Base-by-base conservation (phyloP, 768 basidiomycete species). In the Nidula microcarpa region DNA sequence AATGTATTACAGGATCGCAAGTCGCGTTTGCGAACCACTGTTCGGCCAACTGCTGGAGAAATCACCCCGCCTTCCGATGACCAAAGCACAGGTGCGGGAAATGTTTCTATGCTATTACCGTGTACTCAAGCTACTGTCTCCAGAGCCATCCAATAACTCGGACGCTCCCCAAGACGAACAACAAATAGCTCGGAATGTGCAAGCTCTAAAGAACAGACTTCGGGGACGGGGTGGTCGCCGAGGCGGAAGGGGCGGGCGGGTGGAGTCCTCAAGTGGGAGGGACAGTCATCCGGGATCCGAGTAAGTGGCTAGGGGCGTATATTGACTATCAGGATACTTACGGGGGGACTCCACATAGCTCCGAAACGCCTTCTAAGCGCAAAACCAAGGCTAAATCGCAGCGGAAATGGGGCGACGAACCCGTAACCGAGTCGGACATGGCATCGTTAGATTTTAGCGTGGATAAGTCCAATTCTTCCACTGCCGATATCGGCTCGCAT, bases 351-450 rank as follows among this genome's bases (percentile, higher is more conserved):
- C 23, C 33, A 41, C 33, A 32, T 46, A 88, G 81, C 64, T 86
- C 90, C 49, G 88, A 85, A 62, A 77, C 80, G 14, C 74, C 82
- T 23, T 58, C 74, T 30, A 89, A 84, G 59, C 74, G 77, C 57
- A 89, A 87, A 60, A 63, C 76, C 0, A 86, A 87, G 52, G 66
- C 79, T 3, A 94, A 94, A 70, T 62, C 74, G 11, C 87, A 88
- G 67, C 86, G 97, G 33, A 98, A 94, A 71, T 99, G 97, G 97
- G 93, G 87, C 18, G 84, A 96, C 62, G 81, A 85, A 57, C 77
- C 79, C 1, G 86, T 89, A 3, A 86, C 85, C 8, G 91, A 92
- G 58, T 78, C 80, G 13, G 97, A 98, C 58, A 96, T 98, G 91
- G 92, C 88, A 5, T 86, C 89, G 41, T 80, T 98, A 50, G 94